Conservation (phyloP, 2,329 filamentous ascomycete genomes). For the Aspergillus candidus region DNA sequence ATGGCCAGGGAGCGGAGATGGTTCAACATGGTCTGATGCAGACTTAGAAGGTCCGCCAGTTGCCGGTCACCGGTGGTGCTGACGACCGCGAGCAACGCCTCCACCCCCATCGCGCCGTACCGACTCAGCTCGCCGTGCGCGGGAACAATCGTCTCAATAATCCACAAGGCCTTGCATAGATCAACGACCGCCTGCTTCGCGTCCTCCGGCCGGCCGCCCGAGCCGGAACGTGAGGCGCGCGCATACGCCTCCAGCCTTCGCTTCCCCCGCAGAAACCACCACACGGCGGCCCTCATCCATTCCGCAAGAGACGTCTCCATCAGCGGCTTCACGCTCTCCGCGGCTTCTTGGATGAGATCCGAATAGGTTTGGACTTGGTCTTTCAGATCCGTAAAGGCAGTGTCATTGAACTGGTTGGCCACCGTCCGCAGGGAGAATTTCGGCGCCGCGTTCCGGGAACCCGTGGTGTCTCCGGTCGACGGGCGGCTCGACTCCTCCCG, state of each 20-base stretch:
- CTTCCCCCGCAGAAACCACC: constrained; percentile 87
- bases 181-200: constrained; percentile 75
- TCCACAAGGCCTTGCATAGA: constrained; percentile 79
- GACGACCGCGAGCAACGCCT: constrained; percentile 35
- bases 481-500: constrained; percentile 11
- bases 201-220: constrained; percentile 42
- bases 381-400: constrained; percentile 65
- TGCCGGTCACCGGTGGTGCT: constrained; percentile 41
- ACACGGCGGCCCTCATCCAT: constrained; percentile 66
- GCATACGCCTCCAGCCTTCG: constrained; percentile 67
- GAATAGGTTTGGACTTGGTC: constrained; percentile 66
- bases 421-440: constrained; percentile 32
- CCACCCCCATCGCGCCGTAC: constrained; percentile 37
- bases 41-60: constrained; percentile 43
- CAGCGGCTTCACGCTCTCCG: constrained; percentile 65
- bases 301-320: constrained; percentile 58
- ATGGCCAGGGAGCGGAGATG: constrained; percentile 67
- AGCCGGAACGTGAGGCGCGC: constrained; percentile 51
- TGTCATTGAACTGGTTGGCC: constrained; percentile 50
- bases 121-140: constrained; percentile 33
- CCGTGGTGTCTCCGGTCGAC: constrained; percentile 11
- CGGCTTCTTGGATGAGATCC: constrained; percentile 69
- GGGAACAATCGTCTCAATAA: constrained; percentile 46
- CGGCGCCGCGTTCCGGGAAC: constrained; percentile 17
- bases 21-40: constrained; percentile 52